Evolutionary conservation across 192 early-diverging fungal genomes (phyloP).

Genomic region (Mortierella alpina): DNA sequence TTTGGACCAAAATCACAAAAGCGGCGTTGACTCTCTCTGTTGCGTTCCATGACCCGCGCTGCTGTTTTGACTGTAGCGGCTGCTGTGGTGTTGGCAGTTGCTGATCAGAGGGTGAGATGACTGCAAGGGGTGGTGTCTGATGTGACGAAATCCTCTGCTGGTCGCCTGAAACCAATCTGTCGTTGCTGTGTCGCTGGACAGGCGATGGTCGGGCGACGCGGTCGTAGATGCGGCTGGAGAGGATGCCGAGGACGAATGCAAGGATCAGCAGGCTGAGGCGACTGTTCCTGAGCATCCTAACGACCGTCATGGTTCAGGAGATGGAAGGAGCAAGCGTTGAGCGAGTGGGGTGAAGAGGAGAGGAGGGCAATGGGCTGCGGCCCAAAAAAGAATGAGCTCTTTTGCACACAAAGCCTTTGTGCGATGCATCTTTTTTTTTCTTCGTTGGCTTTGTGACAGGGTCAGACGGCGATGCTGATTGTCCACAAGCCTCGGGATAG

Average conservation of each 20-base stretch:
- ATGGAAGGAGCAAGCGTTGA: neutral
- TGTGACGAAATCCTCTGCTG: no score
- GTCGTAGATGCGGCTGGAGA: neutral
- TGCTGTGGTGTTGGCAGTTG: neutral
- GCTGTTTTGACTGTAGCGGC: neutral
- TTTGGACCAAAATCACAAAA: conserved; percentile 79
- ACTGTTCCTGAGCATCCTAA: neutral
- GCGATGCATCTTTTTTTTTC: no score
- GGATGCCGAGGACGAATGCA: conserved; percentile 34
- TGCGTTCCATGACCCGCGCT: neutral
- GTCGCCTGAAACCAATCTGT: neutral
- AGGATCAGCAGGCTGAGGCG: conserved; percentile 6
- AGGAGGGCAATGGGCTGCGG: neutral
- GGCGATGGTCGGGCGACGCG: neutral
- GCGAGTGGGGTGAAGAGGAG: neutral
- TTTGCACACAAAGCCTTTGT: no score
- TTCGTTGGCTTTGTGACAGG: no score
- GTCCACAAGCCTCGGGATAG: no score
- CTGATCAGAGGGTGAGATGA: neutral
- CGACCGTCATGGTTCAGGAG: neutral
- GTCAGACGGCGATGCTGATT: no score
- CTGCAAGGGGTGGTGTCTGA: no score
- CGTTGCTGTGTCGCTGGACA: neutral
- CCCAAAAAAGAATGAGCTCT: neutral
- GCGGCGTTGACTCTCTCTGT: conserved; percentile 67